Conservation (phyloP, 345 rosid genomes). For the Camelina sativa region DNA sequence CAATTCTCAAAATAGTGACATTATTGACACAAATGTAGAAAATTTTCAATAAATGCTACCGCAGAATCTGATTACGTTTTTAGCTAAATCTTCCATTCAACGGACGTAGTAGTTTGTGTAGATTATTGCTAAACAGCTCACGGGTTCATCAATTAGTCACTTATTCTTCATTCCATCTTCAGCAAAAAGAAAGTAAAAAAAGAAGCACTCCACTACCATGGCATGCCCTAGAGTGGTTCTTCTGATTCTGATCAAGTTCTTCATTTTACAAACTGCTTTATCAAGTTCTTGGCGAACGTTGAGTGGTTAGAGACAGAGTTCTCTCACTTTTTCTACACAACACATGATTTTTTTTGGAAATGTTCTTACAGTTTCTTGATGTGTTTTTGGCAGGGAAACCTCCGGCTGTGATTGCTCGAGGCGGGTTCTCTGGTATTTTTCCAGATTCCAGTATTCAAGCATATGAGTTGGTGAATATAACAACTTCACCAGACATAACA, state of each 20-base stretch:
- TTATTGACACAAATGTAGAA: constrained; percentile 30
- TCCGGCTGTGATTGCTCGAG: constrained; percentile 70
- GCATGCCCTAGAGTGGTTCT: not conserved
- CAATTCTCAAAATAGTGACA: constrained; percentile 17
- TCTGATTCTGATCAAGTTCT: constrained; percentile 31
- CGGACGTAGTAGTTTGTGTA: constrained; percentile 30
- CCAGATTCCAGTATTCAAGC: constrained; percentile 60
- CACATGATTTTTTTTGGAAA: not conserved
- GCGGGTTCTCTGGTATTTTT: constrained; percentile 77
- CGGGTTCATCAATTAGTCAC: constrained; percentile 13
- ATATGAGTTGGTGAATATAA: constrained; percentile 28
- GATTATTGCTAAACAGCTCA: constrained; percentile 37
- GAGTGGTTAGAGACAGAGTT: constrained; percentile 32
- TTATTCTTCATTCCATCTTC: constrained; percentile 30
- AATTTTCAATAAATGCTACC: constrained; percentile 21
- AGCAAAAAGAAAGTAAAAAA: not conserved
- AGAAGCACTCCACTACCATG: constrained; percentile 18
- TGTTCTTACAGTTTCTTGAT: constrained; percentile 20
- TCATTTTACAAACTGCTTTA: constrained; percentile 30
- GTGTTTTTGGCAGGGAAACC: constrained; percentile 51
- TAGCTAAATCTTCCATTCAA: constrained; percentile 19
- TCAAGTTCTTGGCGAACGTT: constrained; percentile 43
- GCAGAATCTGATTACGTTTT: constrained; percentile 25
- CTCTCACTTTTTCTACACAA: not conserved
- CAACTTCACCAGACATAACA: constrained; percentile 45